phyloP scores from a whole-genome alignment of 139 green algal species.

The Zygnema cylindricum region DNA sequence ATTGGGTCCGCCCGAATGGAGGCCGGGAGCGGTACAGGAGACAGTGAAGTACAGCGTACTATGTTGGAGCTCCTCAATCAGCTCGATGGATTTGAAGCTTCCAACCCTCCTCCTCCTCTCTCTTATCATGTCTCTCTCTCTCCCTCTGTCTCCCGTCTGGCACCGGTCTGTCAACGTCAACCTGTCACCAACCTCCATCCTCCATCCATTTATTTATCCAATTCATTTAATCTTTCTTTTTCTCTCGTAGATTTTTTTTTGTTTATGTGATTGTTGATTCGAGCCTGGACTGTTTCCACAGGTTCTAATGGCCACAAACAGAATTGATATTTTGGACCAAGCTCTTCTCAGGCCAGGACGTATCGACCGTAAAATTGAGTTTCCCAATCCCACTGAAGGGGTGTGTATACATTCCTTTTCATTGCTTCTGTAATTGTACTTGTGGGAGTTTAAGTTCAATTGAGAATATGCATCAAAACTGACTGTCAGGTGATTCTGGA shows the following conservation, averaged over 20 bases:
- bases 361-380: constrained; percentile 99
- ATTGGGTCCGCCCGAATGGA: constrained; percentile 95
- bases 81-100: constrained; percentile 98
- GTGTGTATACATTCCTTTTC: neutral
- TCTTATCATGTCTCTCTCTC: no score
- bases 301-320: constrained; percentile 90
- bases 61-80: constrained; percentile 99
- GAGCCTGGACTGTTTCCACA: no score
- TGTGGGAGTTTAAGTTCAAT: neutral
- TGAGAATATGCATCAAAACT: neutral
- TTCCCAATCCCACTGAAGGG: constrained; percentile 94
- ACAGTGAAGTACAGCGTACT: constrained; percentile 98
- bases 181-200: no score
- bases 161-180: no score
- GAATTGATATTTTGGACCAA: constrained; percentile 97
- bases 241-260: no score
- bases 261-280: no score
- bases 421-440: neutral
- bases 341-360: constrained; percentile 95
- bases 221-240: no score
- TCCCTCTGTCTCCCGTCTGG: no score
- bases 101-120: no score
- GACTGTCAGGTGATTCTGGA: neutral
- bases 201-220: no score
- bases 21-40: constrained; percentile 81